Evolutionary conservation across 176 grass and related monocot genomes (phyloP).

Genomic region (Elymus sibiricus): DNA sequence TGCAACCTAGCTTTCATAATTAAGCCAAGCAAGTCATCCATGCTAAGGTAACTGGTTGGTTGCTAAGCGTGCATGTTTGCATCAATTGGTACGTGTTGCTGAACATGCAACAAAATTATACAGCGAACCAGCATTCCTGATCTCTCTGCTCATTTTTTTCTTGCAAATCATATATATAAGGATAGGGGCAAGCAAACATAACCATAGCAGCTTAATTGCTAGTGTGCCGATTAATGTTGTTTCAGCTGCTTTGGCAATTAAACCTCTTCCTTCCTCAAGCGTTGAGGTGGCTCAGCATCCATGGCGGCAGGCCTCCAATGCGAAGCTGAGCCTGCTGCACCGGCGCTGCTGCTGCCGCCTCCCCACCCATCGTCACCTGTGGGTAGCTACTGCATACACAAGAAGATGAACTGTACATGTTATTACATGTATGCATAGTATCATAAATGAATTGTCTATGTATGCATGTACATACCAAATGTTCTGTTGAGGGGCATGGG

Average conservation of each 20-base stretch:
- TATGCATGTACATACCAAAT: slow-evolving; percentile 37
- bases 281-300: slow-evolving; percentile 58
- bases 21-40: slow-evolving; percentile 13
- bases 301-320: slow-evolving; percentile 32
- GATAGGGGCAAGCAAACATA: slow-evolving; percentile 34
- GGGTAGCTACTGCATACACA: slow-evolving; percentile 5
- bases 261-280: slow-evolving; percentile 22
- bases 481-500: slow-evolving; percentile 26
- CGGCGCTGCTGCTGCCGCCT: background rate
- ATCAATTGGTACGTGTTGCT: slow-evolving; percentile 25
- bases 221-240: background rate
- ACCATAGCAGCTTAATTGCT: slow-evolving; percentile 33
- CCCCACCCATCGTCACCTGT: slow-evolving; percentile 21
- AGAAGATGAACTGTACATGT: background rate
- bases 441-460: background rate
- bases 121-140: slow-evolving; percentile 19
- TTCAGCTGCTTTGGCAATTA: background rate
- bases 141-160: background rate
- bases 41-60: slow-evolving; percentile 18
- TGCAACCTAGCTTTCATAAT: slow-evolving; percentile 2
- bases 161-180: slow-evolving; percentile 30
- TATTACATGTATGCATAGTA: background rate
- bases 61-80: slow-evolving; percentile 26
- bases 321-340: slow-evolving; percentile 29
- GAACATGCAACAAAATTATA: slow-evolving; percentile 16